Percentiles rank a stretch among this genome's conserved stretches.
Conservation (phyloP, 2,329 filamentous ascomycete species). For the Penicillium sp. region DNA sequence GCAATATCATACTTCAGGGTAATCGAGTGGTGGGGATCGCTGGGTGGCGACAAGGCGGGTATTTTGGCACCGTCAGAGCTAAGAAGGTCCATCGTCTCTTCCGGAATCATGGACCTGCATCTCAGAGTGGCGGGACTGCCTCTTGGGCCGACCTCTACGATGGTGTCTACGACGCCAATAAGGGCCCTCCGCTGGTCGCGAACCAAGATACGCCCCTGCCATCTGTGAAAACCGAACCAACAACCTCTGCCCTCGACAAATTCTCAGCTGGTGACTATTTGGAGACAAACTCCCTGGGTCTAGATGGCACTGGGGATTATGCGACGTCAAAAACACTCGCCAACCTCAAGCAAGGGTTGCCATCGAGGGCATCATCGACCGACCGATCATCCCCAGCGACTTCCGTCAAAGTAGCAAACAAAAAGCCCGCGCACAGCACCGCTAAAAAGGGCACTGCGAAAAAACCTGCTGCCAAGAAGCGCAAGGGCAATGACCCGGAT, state of each 20-base stretch:
- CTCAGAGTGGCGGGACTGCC: constrained; percentile 12
- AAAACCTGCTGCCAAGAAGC: constrained; percentile 43
- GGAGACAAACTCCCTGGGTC: constrained; percentile 26
- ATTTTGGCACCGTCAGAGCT: constrained; percentile 38
- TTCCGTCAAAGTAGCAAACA: constrained; percentile 37
- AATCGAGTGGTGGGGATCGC: constrained; percentile 39
- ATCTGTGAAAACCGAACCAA: constrained; percentile 39
- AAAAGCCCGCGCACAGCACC: constrained; percentile 34
- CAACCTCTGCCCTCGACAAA: constrained; percentile 29
- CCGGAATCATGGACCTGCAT: constrained; percentile 26
- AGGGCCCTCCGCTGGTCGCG: constrained; percentile 11
- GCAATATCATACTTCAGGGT: constrained; percentile 41
- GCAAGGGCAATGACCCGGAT: constrained; percentile 41
- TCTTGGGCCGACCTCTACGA: constrained; percentile 42
- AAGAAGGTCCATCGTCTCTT: constrained; percentile 35
- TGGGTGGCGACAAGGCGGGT: constrained; percentile 43
- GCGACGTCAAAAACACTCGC: constrained; percentile 42
- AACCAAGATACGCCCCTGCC: constrained; percentile 22
- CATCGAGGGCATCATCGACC: constrained; percentile 40
- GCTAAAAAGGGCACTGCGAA: constrained; percentile 42
- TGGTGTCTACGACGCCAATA: constrained; percentile 17
- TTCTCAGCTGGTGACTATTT: constrained; percentile 29
- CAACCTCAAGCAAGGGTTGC: constrained; percentile 39
- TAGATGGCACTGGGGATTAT: constrained; percentile 32
- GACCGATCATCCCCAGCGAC: constrained; percentile 39